These are phyloP conservation scores for Penicillium pulvis DNA, from an alignment of 495 filamentous ascomycete genomes.

Conservation along the genomic window DNA sequence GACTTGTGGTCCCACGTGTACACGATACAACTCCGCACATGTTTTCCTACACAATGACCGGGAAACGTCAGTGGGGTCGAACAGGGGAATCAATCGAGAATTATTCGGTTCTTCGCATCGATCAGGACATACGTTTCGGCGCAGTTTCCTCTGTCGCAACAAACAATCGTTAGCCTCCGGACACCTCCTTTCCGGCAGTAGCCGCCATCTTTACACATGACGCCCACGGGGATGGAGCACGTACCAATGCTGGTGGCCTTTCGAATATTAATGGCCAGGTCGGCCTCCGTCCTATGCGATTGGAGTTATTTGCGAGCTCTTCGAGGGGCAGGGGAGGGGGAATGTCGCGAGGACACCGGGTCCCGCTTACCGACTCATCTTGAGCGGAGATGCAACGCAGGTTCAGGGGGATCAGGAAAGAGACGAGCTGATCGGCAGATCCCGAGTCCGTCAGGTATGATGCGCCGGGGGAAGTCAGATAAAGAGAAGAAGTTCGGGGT, in stretches of 20 bases:
- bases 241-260: constrained; percentile 90
- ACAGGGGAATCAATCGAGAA: background rate
- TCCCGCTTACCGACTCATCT: constrained; percentile 49
- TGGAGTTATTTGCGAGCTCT: constrained; percentile 22
- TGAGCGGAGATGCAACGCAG: constrained; percentile 25
- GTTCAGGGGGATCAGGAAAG: constrained; percentile 28
- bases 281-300: constrained; percentile 75
- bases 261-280: constrained; percentile 91
- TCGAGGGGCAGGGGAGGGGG: constrained; percentile 1
- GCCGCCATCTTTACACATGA: background rate
- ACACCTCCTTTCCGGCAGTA: constrained; percentile 9
- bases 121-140: constrained; percentile 71
- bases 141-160: constrained; percentile 76
- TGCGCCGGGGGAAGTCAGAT: constrained; percentile 19
- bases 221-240: constrained; percentile 16
- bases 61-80: constrained; percentile 18
- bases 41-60: constrained; percentile 63
- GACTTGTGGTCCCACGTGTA: constrained; percentile 99
- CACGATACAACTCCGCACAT: constrained; percentile 97
- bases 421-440: constrained; percentile 24
- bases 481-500: constrained; percentile 14
- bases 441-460: constrained; percentile 19
- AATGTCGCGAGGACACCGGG: background rate
- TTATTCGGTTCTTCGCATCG: background rate
- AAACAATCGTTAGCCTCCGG: constrained; percentile 30